Percentiles rank a stretch among this genome's conserved stretches.
These are phyloP conservation scores for Candida insectalens DNA, from an alignment of 805 yeast species.

Conservation along the genomic window DNA sequence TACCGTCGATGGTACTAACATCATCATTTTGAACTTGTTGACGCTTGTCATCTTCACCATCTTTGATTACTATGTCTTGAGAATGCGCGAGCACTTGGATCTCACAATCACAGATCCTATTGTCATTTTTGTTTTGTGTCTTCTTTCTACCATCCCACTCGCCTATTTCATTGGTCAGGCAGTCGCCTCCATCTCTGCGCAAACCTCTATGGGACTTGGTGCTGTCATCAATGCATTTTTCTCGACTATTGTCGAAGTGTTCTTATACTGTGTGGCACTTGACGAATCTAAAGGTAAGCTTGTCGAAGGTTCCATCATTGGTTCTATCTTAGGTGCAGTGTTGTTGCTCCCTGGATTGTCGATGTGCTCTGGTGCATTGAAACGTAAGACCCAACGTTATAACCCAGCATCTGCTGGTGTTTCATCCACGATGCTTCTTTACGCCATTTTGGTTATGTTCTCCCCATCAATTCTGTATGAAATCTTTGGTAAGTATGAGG, in stretches of 20 bases:
- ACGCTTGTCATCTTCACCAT: conserved; percentile 76
- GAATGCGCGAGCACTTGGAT: conserved; percentile 30
- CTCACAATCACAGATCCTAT: conserved; percentile 49
- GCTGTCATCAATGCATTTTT: conserved; percentile 97
- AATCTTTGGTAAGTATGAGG: conserved; percentile 79
- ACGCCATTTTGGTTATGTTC: conserved; percentile 83
- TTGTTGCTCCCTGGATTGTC: conserved; percentile 85
- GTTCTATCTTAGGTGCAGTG: conserved; percentile 89
- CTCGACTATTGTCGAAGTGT: conserved; percentile 91
- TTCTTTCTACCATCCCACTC: conserved; percentile 80
- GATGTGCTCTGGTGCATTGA: conserved; percentile 96
- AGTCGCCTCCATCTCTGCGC: conserved; percentile 98
- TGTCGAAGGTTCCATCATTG: conserved; percentile 94
- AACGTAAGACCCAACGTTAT: conserved; percentile 86
- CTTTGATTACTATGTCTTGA: conserved; percentile 59
- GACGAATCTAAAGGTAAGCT: conserved; percentile 75
- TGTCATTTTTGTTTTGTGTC: conserved; percentile 61
- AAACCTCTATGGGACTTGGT: conserved; percentile 97
- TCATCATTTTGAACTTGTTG: conserved; percentile 79
- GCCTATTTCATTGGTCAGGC: conserved; percentile 98
- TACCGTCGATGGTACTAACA: conserved; percentile 93
- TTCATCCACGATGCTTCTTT: conserved; percentile 88
- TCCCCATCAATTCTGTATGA: conserved; percentile 88
- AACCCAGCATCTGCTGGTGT: conserved; percentile 97
- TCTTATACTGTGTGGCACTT: conserved; percentile 84